Percentiles rank a stretch among this genome's conserved stretches.
These are phyloP conservation scores for Flaveria trinervia DNA, from an alignment of 129 eudicot genomes.

Conservation along the genomic window DNA sequence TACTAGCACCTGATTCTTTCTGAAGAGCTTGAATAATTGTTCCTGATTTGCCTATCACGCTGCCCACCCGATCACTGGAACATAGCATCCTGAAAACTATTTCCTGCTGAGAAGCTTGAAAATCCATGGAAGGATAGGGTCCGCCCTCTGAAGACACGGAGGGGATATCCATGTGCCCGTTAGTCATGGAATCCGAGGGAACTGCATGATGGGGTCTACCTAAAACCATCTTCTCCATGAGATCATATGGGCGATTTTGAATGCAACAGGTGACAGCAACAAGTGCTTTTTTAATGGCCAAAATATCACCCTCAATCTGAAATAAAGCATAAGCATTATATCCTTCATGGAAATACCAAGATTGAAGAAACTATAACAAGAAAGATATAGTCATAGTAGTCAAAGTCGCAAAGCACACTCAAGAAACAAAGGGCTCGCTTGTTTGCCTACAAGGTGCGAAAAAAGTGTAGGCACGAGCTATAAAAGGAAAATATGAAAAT, in stretches of 20 bases:
- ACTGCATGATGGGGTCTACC: slow-evolving; percentile 41
- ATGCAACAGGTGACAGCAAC: slow-evolving; percentile 62
- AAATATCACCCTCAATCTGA: slow-evolving; percentile 76
- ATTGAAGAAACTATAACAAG: slow-evolving; percentile 9
- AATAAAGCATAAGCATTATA: slow-evolving; percentile 15
- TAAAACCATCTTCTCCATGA: slow-evolving; percentile 31
- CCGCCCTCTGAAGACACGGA: slow-evolving; percentile 40
- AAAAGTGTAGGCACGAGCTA: background rate
- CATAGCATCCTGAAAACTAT: slow-evolving; percentile 67
- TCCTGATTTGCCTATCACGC: slow-evolving; percentile 81
- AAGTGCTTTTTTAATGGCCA: slow-evolving; percentile 77
- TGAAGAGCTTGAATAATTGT: slow-evolving; percentile 53
- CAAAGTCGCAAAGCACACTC: background rate
- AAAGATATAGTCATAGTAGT: slow-evolving; percentile 1
- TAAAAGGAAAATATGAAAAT: background rate
- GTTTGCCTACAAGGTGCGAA: background rate
- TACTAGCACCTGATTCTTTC: slow-evolving; percentile 65
- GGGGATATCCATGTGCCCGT: slow-evolving; percentile 31
- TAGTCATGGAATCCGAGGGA: slow-evolving; percentile 37
- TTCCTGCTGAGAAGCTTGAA: slow-evolving; percentile 43
- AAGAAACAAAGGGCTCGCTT: background rate
- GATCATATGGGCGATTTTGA: slow-evolving; percentile 60
- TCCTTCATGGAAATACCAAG: background rate
- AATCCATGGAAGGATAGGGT: slow-evolving; percentile 31
- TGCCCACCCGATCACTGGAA: slow-evolving; percentile 62